phyloP scores from a whole-genome alignment of 495 filamentous ascomycete species.

The Lophium mytilinum region DNA sequence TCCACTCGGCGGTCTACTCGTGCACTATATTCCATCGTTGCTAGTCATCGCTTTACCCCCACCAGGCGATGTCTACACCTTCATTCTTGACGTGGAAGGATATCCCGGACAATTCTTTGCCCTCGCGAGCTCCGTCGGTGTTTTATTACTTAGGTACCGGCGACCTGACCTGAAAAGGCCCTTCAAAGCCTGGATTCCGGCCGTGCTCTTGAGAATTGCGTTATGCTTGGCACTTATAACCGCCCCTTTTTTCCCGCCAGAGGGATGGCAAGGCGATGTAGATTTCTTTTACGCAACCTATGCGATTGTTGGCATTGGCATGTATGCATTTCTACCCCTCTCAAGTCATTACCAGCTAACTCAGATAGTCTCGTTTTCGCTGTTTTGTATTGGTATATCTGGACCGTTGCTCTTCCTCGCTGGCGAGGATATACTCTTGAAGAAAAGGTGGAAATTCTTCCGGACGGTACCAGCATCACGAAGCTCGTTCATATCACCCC shows the following conservation, averaged over 20 bases:
- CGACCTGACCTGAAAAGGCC: constrained; percentile 57
- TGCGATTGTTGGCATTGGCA: constrained; percentile 59
- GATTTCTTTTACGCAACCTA: constrained; percentile 65
- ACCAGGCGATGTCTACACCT: constrained; percentile 59
- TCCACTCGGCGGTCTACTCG: constrained; percentile 56
- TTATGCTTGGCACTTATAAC: constrained; percentile 43
- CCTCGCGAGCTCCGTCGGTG: constrained; percentile 50
- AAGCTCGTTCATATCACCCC: constrained; percentile 41
- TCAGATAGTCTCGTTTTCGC: constrained; percentile 48
- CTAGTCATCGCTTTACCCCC: constrained; percentile 59
- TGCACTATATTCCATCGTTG: constrained; percentile 60
- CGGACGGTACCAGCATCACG: constrained; percentile 54
- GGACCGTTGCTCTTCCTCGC: constrained; percentile 55
- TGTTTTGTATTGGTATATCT: constrained; percentile 63
- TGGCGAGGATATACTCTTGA: constrained; percentile 52
- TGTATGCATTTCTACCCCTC: constrained; percentile 45
- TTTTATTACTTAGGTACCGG: constrained; percentile 53
- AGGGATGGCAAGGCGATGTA: constrained; percentile 43
- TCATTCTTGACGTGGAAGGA: constrained; percentile 65
- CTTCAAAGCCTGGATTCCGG: constrained; percentile 57
- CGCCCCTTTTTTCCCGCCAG: constrained; percentile 48
- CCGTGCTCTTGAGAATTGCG: constrained; percentile 40
- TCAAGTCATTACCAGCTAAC: neutral
- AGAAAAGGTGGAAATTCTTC: constrained; percentile 47
- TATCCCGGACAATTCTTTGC: constrained; percentile 58